Evolutionary conservation across 2,329 filamentous ascomycete species (phyloP), one percentile per base, ranked within the genome.

Genomic region (Fragosphaeria purpurea): DNA sequence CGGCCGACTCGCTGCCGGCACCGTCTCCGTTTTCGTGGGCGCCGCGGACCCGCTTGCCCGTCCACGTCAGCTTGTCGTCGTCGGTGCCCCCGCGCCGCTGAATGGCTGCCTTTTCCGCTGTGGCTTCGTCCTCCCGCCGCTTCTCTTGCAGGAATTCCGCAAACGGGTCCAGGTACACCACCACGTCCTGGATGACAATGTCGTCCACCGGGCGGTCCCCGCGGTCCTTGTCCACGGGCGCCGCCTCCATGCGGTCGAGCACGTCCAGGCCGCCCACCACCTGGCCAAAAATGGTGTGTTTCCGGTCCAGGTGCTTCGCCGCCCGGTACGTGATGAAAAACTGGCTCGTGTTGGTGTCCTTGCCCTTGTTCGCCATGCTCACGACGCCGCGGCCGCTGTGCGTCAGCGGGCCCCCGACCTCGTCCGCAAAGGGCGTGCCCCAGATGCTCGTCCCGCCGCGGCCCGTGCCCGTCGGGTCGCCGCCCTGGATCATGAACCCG

Each of bases 361-460:
- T 96, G 52, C 93, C 93, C 65, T 98, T 98, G 68, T 98, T 98
- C 41, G 93, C 93, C 93, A 98, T 98, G 58, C 85, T 89, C 32
- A 94, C 63, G 1, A 90, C 79, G 10, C 93, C 93, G 33, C 90
- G 76, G 0, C 76, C 70, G 61, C 88, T 85, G 61, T 98, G 93
- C n/a, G 83, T 85, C 41, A 89, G 67, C 0, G 91, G 88, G 0
- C 90, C 89, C 12, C 96, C 89, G 55, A 97, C 85, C 64, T 98
- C 93, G 65, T 98, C 93, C 48, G 85, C 76, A 61, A 98, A 98
- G 54, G 89, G 87, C 67, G 94, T 95, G 52, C 87, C 87, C 93
- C 93, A 98, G 53, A 95, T 82, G 61, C 86, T 94, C 46, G 82
- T 72, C 0, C 93, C 93, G n/a, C 93, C 93, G 54, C 88, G 79